A percentile compares a stretch with the other conserved stretches of the same genome.
Evolutionary conservation across 2,329 filamentous ascomycete genomes (phyloP).

Genomic region (Thermoascus crustaceus): DNA sequence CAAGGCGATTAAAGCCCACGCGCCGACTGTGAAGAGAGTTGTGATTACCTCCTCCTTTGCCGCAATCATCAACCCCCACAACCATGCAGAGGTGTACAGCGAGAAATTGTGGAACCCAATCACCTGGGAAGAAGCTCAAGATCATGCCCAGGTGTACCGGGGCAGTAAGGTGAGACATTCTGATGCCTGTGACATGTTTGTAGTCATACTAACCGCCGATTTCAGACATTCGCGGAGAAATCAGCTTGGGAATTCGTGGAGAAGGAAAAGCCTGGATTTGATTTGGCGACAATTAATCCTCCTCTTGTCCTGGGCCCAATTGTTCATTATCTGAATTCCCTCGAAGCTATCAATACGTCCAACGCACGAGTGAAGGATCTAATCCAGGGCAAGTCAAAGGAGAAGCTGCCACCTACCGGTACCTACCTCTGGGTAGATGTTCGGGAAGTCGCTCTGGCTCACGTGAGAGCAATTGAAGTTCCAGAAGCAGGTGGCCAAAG

Average conservation of each 20-base stretch:
- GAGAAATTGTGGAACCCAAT: constrained; percentile 38
- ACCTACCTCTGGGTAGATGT: constrained; percentile 52
- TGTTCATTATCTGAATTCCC: constrained; percentile 54
- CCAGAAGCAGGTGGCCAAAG: constrained; percentile 38
- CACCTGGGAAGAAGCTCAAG: constrained; percentile 33
- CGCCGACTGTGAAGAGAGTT: constrained; percentile 63
- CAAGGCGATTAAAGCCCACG: constrained; percentile 52
- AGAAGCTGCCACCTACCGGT: constrained; percentile 50
- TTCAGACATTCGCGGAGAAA: constrained; percentile 52
- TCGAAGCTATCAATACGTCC: constrained; percentile 63
- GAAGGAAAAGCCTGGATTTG: constrained; percentile 50
- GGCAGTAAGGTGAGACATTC: constrained; percentile 44
- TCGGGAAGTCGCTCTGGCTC: constrained; percentile 41
- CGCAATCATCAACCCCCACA: constrained; percentile 47
- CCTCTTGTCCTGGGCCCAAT: constrained; percentile 58
- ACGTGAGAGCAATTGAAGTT: constrained; percentile 40
- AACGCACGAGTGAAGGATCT: constrained; percentile 60
- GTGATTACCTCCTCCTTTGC: constrained; percentile 64
- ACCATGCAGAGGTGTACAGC: constrained; percentile 27
- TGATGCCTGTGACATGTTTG: background rate
- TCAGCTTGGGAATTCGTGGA: constrained; percentile 59
- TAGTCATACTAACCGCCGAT: background rate
- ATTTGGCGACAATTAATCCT: constrained; percentile 53
- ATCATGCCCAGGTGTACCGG: constrained; percentile 32
- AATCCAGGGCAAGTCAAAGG: constrained; percentile 54